A percentile compares a stretch with the other conserved stretches of the same genome.
Evolutionary conservation across 164 flowering plant genomes (phyloP).

Genomic region (Annona cherimola): DNA sequence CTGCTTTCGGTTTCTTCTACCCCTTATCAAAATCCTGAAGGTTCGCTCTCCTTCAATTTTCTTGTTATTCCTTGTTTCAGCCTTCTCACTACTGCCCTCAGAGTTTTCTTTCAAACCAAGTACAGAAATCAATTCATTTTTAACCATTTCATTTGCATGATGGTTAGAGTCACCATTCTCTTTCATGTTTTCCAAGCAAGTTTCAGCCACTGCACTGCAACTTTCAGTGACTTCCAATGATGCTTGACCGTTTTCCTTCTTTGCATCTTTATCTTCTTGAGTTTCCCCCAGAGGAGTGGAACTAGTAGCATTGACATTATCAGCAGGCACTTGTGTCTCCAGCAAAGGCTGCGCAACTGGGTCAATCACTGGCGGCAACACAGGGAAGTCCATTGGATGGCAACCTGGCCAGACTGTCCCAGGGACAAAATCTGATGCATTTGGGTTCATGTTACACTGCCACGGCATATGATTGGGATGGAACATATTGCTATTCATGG

Average conservation of each 20-base stretch:
- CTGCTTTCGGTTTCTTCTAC: conserved; percentile 86
- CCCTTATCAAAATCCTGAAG: conserved; percentile 72
- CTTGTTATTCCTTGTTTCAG: conserved; percentile 20
- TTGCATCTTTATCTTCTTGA: conserved; percentile 33
- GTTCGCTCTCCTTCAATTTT: conserved; percentile 62
- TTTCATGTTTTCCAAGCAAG: conserved; percentile 26
- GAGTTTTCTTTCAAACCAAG: conserved; percentile 24
- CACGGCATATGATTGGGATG: conserved; percentile 74
- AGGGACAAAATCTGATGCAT: conserved; percentile 57
- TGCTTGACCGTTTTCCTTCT: conserved; percentile 30
- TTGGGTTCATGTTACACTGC: conserved; percentile 65
- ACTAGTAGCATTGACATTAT: conserved; percentile 24
- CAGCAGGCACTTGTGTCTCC: conserved; percentile 32
- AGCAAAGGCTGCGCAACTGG: conserved; percentile 35
- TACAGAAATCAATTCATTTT: conserved; percentile 16
- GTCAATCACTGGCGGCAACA: conserved; percentile 51
- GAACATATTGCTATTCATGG: conserved; percentile 45
- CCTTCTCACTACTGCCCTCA: conserved; percentile 28
- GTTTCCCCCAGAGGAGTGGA: conserved; percentile 44
- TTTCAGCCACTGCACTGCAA: conserved; percentile 23
- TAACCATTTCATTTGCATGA: conserved; percentile 20
- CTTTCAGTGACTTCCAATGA: conserved; percentile 28
- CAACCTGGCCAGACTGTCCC: conserved; percentile 72
- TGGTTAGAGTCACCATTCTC: conserved; percentile 26
- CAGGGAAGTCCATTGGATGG: conserved; percentile 63